These are phyloP conservation scores for Colletotrichum eremochloae DNA, from an alignment of 2,329 filamentous ascomycete genomes.

Conservation along the genomic window DNA sequence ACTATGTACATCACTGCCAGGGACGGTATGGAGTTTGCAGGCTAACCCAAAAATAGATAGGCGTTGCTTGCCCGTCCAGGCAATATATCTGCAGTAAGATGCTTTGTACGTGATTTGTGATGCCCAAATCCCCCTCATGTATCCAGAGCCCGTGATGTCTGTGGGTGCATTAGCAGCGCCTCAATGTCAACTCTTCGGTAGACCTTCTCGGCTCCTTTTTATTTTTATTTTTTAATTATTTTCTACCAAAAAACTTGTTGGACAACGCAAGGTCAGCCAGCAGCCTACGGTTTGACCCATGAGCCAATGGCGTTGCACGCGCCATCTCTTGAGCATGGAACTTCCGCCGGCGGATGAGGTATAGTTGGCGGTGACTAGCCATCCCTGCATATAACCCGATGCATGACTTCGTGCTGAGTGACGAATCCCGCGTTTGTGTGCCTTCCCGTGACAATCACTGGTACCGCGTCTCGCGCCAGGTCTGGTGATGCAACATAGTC, in stretches of 20 bases:
- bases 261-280: no score
- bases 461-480: neutral
- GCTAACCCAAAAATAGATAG: neutral
- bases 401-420: neutral
- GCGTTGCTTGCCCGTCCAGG: neutral
- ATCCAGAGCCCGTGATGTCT: neutral
- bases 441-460: neutral
- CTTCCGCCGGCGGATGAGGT: no score
- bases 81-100: neutral
- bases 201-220: no score
- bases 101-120: conserved; percentile 4
- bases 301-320: no score
- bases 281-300: no score
- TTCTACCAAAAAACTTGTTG: neutral
- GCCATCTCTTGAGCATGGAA: no score
- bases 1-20: neutral
- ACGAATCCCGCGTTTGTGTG: neutral
- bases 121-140: neutral
- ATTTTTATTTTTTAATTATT: no score
- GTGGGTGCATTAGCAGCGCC: conserved; percentile 1
- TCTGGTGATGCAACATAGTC: neutral
- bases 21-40: conserved; percentile 1
- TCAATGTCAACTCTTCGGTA: no score
- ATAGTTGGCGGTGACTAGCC: neutral
- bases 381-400: neutral